Percentiles rank a stretch among this genome's conserved stretches.
Evolutionary conservation across 2,329 filamentous ascomycete species (phyloP).

Genomic region (Cephalotrichum gorgonifer): DNA sequence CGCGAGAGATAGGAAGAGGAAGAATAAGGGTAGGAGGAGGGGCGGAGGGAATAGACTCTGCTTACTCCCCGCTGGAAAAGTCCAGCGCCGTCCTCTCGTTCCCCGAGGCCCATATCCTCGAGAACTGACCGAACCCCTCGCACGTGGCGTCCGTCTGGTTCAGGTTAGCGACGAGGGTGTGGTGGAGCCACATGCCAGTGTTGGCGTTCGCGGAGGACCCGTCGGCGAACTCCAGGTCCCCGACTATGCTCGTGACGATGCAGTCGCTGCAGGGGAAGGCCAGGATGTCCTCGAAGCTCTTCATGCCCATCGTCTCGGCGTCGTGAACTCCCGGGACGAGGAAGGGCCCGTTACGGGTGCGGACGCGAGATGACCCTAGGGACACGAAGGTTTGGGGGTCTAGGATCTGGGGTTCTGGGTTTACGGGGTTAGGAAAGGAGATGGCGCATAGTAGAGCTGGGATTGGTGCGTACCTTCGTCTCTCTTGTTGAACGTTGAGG

Average conservation of each 20-base stretch:
- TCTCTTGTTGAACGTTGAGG: not conserved
- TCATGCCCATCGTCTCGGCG: slow-evolving; percentile 9
- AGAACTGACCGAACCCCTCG: not conserved
- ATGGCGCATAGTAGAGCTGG: not conserved
- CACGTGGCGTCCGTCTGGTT: not conserved
- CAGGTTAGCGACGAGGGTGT: slow-evolving; percentile 8
- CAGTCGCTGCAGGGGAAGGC: slow-evolving; percentile 14
- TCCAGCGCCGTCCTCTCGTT: slow-evolving; percentile 13
- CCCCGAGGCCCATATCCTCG: slow-evolving; percentile 11
- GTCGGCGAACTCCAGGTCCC: slow-evolving; percentile 17
- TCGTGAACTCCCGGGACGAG: slow-evolving; percentile 9
- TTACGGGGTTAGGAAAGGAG: not conserved
- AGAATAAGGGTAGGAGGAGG: not conserved
- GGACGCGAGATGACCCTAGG: slow-evolving; percentile 9
- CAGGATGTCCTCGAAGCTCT: slow-evolving; percentile 6
- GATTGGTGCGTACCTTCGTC: not conserved
- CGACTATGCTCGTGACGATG: slow-evolving; percentile 14
- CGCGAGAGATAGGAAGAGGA: not conserved
- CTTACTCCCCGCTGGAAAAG: slow-evolving; percentile 11
- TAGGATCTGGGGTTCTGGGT: not conserved
- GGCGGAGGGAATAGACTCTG: no score
- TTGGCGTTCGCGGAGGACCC: slow-evolving; percentile 19
- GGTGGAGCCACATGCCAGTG: slow-evolving; percentile 19
- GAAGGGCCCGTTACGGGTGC: slow-evolving; percentile 12
- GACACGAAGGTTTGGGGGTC: slow-evolving; percentile 9